phyloP scores from a whole-genome alignment of 805 yeast genomes.

The Suhomyces sp. region DNA sequence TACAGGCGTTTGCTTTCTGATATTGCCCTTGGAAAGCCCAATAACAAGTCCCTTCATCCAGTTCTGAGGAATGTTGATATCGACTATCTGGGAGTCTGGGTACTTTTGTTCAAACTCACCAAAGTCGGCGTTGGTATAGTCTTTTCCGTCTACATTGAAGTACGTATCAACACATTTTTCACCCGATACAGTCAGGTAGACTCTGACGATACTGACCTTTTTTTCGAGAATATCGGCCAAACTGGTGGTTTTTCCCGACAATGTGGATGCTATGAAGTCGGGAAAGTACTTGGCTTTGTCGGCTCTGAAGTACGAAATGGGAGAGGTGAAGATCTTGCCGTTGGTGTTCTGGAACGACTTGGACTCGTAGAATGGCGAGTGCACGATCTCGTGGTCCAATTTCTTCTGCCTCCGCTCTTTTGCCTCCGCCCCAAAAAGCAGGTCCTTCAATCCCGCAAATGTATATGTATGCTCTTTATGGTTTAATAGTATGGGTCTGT shows the following conservation, averaged over 20 bases:
- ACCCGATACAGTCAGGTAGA: slow-evolving; percentile 69
- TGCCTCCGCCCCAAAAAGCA: slow-evolving; percentile 32
- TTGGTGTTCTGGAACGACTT: slow-evolving; percentile 60
- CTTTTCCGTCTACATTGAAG: slow-evolving; percentile 45
- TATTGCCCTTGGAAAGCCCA: slow-evolving; percentile 41
- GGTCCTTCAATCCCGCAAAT: slow-evolving; percentile 17
- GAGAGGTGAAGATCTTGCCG: slow-evolving; percentile 84
- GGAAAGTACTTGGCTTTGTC: slow-evolving; percentile 82
- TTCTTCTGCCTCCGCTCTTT: slow-evolving; percentile 36
- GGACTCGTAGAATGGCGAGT: slow-evolving; percentile 43
- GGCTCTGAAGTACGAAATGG: slow-evolving; percentile 69
- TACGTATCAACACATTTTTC: slow-evolving; percentile 61
- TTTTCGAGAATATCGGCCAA: slow-evolving; percentile 38
- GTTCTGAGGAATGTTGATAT: slow-evolving; percentile 72
- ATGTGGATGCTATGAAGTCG: slow-evolving; percentile 59
- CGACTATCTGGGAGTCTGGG: slow-evolving; percentile 68
- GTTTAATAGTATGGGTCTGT: slow-evolving; percentile 26
- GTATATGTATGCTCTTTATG: slow-evolving; percentile 17
- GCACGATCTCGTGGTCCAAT: slow-evolving; percentile 40
- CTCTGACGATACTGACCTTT: slow-evolving; percentile 60
- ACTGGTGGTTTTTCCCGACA: slow-evolving; percentile 38
- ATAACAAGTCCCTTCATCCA: slow-evolving; percentile 61
- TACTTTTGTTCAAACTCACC: slow-evolving; percentile 35
- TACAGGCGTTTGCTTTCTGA: slow-evolving; percentile 44
- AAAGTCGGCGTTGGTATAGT: slow-evolving; percentile 40